Percentiles rank a stretch among this genome's conserved stretches.
phyloP scores from a whole-genome alignment of 352 stramenopile species.

The Pythium biforme region DNA sequence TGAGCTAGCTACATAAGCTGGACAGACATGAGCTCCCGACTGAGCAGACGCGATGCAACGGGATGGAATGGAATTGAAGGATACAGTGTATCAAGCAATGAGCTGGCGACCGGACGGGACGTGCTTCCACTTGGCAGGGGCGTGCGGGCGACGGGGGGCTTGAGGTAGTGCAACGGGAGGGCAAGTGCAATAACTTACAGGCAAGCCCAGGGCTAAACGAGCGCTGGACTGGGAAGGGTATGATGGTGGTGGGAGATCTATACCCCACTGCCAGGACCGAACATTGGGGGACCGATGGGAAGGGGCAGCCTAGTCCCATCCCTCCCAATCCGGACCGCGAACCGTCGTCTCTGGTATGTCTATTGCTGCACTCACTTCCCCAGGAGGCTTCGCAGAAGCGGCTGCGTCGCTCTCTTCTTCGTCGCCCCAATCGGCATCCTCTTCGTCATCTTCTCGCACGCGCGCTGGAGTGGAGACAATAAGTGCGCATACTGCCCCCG shows the following conservation, averaged over 20 bases:
- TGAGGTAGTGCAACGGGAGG: not conserved
- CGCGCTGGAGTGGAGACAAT: constrained; percentile 13
- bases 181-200: constrained; percentile 16
- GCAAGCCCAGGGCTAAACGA: not conserved
- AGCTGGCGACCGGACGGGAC: constrained; percentile 8
- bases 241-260: not conserved
- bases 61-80: not conserved
- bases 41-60: not conserved
- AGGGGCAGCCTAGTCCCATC: constrained; percentile 7
- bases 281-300: not conserved
- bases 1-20: not conserved
- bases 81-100: not conserved
- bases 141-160: constrained; percentile 1
- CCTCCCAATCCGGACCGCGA: constrained; percentile 4
- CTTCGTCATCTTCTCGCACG: constrained; percentile 36
- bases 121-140: constrained; percentile 14
- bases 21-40: not conserved
- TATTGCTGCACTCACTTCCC: not conserved
- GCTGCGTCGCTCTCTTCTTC: constrained; percentile 35
- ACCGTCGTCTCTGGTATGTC: constrained; percentile 5
- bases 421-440: constrained; percentile 66
- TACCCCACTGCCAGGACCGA: not conserved
- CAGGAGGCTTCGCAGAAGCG: not conserved
- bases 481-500: not conserved
- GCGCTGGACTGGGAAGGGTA: not conserved